Percentiles rank a stretch among this genome's conserved stretches.
Conservation (phyloP, 345 rosid genomes). For the Gossypium stocksii region DNA sequence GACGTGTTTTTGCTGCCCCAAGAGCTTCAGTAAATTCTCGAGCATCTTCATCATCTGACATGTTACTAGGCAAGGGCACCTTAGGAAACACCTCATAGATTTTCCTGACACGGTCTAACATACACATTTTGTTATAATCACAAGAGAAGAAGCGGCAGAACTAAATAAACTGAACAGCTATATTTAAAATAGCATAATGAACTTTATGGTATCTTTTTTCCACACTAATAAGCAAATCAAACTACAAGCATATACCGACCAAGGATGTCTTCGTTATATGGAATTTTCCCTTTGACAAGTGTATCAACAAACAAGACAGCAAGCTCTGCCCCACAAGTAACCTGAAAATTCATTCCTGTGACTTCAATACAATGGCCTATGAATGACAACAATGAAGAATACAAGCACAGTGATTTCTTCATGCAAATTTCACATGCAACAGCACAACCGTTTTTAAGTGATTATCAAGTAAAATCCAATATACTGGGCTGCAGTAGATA, state of each 20-base stretch:
- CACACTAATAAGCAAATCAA: not conserved
- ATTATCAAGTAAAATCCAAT: slow-evolving; percentile 7
- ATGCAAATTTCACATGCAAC: not conserved
- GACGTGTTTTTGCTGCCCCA: slow-evolving; percentile 79
- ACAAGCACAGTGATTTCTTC: not conserved
- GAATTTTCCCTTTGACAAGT: slow-evolving; percentile 66
- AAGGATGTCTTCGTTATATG: slow-evolving; percentile 58
- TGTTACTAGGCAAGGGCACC: slow-evolving; percentile 62
- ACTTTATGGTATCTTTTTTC: not conserved
- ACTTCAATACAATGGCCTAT: slow-evolving; percentile 8
- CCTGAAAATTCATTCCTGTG: slow-evolving; percentile 36
- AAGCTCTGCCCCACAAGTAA: slow-evolving; percentile 91
- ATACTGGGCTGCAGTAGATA: not conserved
- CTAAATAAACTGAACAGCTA: not conserved
- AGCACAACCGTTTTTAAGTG: not conserved
- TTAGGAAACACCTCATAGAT: slow-evolving; percentile 78
- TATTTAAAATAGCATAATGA: not conserved
- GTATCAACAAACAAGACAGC: slow-evolving; percentile 68
- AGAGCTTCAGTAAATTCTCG: slow-evolving; percentile 77
- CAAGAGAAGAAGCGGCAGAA: not conserved
- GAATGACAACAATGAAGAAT: not conserved
- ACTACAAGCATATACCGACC: slow-evolving; percentile 50
- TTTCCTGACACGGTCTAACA: slow-evolving; percentile 70
- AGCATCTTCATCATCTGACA: slow-evolving; percentile 70
- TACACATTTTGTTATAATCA: slow-evolving; percentile 31